phyloP scores from a whole-genome alignment of 176 grass and related monocot genomes.

The Eleusine coracana region DNA sequence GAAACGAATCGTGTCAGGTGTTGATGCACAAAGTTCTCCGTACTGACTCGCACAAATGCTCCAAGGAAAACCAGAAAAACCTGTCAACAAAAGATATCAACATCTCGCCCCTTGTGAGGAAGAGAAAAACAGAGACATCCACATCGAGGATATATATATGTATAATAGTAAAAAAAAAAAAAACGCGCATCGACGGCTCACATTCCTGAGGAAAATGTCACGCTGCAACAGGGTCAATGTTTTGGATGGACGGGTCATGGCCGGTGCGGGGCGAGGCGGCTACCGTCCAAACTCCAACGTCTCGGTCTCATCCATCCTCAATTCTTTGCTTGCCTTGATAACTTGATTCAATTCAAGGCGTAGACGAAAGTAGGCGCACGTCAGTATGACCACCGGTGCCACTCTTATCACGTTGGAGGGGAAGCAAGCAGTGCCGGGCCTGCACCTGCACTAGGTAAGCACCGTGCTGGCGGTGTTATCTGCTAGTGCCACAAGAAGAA shows the following conservation, averaged over 20 bases:
- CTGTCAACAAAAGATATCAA: background rate
- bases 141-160: background rate
- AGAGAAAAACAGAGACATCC: background rate
- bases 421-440: background rate
- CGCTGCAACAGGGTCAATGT: background rate
- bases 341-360: background rate
- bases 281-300: background rate
- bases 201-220: background rate
- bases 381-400: background rate
- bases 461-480: constrained; percentile 18
- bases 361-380: background rate
- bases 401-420: constrained; percentile 7
- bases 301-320: background rate
- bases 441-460: background rate
- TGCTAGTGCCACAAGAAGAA: background rate
- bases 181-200: background rate
- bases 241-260: background rate
- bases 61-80: background rate
- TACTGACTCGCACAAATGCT: too few relatives aligned
- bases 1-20: background rate
- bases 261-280: background rate
- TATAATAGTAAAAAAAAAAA: too few relatives aligned
- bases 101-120: background rate
- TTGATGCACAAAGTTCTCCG: too few relatives aligned
- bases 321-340: too few relatives aligned